Base-by-base conservation (phyloP, 352 stramenopile species). In the Phytophthora cajani region DNA sequence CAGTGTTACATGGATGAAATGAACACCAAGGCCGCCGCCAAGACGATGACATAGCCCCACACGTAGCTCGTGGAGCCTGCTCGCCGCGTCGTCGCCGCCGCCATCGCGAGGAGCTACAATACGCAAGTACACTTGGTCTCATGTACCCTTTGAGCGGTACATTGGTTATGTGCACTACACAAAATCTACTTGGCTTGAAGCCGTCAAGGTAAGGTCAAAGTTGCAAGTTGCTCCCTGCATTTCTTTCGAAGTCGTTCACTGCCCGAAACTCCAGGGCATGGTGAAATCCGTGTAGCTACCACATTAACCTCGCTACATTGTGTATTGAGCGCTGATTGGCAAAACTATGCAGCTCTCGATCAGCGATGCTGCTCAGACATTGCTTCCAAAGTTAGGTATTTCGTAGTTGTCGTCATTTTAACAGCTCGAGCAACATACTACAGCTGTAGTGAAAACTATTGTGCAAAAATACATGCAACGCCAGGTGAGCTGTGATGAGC, bases 11-110 rank as follows among this genome's bases (percentile, higher is more conserved):
- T 92, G 71, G 73, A 87, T 16, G 64, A 56, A 21, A 92, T 79
- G 64, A 93, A 95, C 63, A 50, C 72, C 32, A 79, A 14, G 1
- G 61, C 82, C 6, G 84, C 82, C 11, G 59, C 36, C 19, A 91
- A 65, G 4, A 93, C 84, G 64, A 93, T 82, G 53, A 95, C 84
- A 62, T 92, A 91, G 70, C 84, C 87, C 87, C 87, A 94, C 30
- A 93, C 83, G 52, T 84, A 77, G 58, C 87, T 91, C 27, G 85
- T 94, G 30, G 84, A 92, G 57, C 83, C 87, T 42, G 79, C 83
- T 47, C 83, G 86, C 52, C 74, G 61, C 36, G 70, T 75, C 23
- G 64, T 73, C n/a, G 69, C 52, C 40, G 65, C 67, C n/a, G 57
- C 55, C 64, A 68, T 75, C 38, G 38, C 21, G 46, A 25, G 27